Evolutionary conservation across 805 yeast genomes (phyloP).

Genomic region (Suhomyces tanzawaensis): DNA sequence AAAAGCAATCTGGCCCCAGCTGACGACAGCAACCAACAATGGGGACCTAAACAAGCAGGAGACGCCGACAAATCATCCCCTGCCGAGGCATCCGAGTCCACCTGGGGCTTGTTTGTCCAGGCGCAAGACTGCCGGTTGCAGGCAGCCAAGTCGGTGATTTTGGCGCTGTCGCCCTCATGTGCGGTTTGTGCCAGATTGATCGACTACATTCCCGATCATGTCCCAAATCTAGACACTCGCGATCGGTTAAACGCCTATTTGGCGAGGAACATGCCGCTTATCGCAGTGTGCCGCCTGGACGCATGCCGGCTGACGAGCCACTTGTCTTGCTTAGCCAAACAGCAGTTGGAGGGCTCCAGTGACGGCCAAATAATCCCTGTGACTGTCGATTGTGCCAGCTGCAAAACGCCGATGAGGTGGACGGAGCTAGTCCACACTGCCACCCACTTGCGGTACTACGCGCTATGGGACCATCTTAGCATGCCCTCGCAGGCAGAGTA

Average conservation of each 20-base stretch:
- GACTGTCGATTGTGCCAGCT: constrained; percentile 14
- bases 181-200: constrained; percentile 25
- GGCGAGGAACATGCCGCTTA: constrained; percentile 23
- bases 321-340: constrained; percentile 36
- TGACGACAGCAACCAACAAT: too few species aligned
- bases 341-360: background rate
- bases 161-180: background rate
- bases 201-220: constrained; percentile 31
- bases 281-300: constrained; percentile 31
- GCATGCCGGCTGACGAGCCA: constrained; percentile 36
- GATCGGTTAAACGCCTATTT: constrained; percentile 4
- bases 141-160: too few species aligned
- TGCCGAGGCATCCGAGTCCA: too few species aligned
- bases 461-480: constrained; percentile 13
- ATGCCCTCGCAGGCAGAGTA: too few species aligned
- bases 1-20: too few species aligned
- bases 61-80: too few species aligned
- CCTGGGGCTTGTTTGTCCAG: too few species aligned
- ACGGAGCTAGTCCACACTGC: constrained; percentile 17
- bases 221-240: constrained; percentile 5
- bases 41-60: too few species aligned
- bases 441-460: constrained; percentile 19
- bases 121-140: too few species aligned
- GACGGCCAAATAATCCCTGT: constrained; percentile 3
- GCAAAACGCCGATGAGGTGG: constrained; percentile 19